Percentiles rank a stretch among this genome's conserved stretches.
These are phyloP conservation scores for Albifimbria verrucaria DNA, from an alignment of 2,329 filamentous ascomycete genomes.

Conservation along the genomic window DNA sequence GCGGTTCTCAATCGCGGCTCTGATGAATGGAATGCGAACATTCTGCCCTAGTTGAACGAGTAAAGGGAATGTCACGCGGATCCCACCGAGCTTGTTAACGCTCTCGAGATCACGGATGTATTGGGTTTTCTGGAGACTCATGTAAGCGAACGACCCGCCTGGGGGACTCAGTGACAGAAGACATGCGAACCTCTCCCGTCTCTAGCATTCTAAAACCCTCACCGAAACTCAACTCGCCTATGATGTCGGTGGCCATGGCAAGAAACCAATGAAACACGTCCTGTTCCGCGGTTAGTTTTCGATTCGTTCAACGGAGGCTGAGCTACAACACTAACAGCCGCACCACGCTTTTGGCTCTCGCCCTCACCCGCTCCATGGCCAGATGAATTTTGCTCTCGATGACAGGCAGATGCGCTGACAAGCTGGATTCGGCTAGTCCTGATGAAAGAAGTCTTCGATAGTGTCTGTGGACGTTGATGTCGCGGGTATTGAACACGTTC, in stretches of 20 bases:
- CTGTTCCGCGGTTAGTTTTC: too few species aligned
- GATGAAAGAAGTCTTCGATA: neutral
- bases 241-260: slow-evolving; percentile 49
- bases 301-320: too few species aligned
- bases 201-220: slow-evolving; percentile 49
- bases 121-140: neutral
- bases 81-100: neutral
- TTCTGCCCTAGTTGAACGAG: neutral
- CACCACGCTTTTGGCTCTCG: slow-evolving; percentile 31
- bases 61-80: neutral
- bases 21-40: neutral
- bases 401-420: neutral
- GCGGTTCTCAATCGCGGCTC: too few species aligned
- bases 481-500: neutral
- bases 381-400: neutral
- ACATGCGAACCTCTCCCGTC: slow-evolving; percentile 34
- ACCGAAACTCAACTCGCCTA: slow-evolving; percentile 49
- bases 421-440: neutral
- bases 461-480: neutral
- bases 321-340: too few species aligned
- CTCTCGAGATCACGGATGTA: neutral
- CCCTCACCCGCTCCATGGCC: slow-evolving; percentile 6
- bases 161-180: too few species aligned
- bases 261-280: slow-evolving; percentile 51
- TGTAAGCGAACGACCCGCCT: too few species aligned